Evolutionary conservation across 2,329 filamentous ascomycete species (phyloP).

Genomic region (Laburnicola sp.): DNA sequence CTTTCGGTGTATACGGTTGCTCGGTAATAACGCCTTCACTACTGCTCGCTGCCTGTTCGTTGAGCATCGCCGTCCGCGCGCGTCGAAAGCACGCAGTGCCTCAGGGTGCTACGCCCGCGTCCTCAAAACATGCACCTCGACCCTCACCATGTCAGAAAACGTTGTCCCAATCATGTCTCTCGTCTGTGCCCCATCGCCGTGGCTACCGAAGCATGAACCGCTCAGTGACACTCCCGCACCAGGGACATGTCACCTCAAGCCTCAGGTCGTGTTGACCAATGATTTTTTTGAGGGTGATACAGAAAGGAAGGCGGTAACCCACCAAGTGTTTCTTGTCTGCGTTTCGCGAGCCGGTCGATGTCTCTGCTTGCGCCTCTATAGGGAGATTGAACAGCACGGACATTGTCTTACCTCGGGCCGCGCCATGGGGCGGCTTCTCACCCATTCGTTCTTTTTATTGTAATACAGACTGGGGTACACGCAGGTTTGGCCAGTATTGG

Average conservation of each 20-base stretch:
- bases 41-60: no score
- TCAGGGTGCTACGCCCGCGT: not conserved
- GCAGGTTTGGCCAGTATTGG: not conserved
- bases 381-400: not conserved
- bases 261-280: not conserved
- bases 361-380: not conserved
- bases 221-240: not conserved
- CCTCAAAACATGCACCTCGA: not conserved
- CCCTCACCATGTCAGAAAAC: not conserved
- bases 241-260: not conserved
- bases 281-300: not conserved
- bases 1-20: not conserved
- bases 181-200: not conserved
- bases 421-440: not conserved
- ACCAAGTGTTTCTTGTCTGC: not conserved
- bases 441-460: conserved; percentile 2
- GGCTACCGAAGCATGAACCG: not conserved
- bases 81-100: not conserved
- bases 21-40: no score
- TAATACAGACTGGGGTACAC: not conserved
- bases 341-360: conserved; percentile 1
- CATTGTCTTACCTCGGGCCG: conserved; percentile 6
- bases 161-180: no score
- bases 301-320: not conserved
- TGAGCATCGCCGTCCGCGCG: not conserved